phyloP scores from a whole-genome alignment of 1,284 basidiomycete species.

The Apiotrichum siamense region DNA sequence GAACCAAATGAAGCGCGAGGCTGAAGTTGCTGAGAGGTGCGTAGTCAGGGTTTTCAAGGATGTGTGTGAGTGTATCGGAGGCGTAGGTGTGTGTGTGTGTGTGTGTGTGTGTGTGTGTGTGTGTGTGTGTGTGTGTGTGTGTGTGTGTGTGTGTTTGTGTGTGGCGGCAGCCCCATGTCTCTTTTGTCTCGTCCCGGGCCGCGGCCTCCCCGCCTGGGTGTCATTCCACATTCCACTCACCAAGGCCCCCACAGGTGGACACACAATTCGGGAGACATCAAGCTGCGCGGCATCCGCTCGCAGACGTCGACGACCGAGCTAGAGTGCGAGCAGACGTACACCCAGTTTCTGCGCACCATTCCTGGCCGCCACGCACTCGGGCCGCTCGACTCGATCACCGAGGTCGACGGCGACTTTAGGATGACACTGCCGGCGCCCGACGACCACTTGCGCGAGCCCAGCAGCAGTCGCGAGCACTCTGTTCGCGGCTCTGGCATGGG shows the following conservation, averaged over 20 bases:
- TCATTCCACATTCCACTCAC: background rate
- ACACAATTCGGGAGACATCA: background rate
- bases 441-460: too few species aligned
- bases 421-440: too few species aligned
- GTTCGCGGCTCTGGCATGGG: too few species aligned
- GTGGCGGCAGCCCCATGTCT: too few species aligned
- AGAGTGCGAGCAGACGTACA: background rate
- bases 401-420: background rate
- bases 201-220: background rate
- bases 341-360: background rate
- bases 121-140: too few species aligned
- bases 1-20: constrained; percentile 6
- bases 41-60: background rate
- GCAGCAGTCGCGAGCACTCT: too few species aligned
- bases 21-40: background rate
- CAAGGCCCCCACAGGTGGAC: background rate
- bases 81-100: too few species aligned
- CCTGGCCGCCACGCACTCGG: background rate
- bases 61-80: too few species aligned
- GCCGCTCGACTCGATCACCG: background rate
- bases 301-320: too few species aligned
- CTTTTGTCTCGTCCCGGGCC: background rate
- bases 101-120: too few species aligned
- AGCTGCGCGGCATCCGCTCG: background rate
- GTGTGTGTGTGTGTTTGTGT: too few species aligned